Evolutionary conservation across 2,329 filamentous ascomycete genomes (phyloP), one percentile per base, ranked within the genome.

Genomic region (Amylocarpus encephaloides): DNA sequence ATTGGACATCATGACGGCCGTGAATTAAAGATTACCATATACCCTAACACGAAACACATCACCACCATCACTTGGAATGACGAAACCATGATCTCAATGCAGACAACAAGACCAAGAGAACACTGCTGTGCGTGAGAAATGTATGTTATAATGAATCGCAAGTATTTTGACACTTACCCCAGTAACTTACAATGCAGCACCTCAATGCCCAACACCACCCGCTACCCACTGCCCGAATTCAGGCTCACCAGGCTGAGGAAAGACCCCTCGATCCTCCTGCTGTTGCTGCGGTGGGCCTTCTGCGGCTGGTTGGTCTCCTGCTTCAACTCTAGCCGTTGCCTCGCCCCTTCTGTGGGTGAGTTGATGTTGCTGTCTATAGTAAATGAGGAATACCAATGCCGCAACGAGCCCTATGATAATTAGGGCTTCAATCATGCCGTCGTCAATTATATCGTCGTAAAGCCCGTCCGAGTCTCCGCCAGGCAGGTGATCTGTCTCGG

Each of bases 371-470:
- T 88, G 83, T 16, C 88, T 76, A 66, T 93, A 92, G 68, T 90
- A 95, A 13, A 97, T 76, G 30, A 97, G 72, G 46, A 87, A 79
- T 0, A 86, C 81, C 48, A 97, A 74, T 1, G 82, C 81, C 12
- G 83, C 82, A 0, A 87, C 84, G 12, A 97, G 71, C 1, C 80
- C 84, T 12, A 96, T 74, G 54, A 98, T 94, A 40, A 95, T 73
- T 19, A 96, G 69, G 39, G 86, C 92, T 68, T 97, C 93, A 10
- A 96, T 59, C 13, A 95, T 72, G 11, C 88, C 87, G 42, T 90
- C 88, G 45, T 92, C 86, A 29, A 86, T 75, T 2, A 83, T 69
- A 2, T 83, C 82, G 46, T 85, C 82, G 51, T 77, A 70, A 18
- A 71, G 73, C 43, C 76, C 77, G 49, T 78, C 73, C 13, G 73